These are phyloP conservation scores for Trichocomaceae sp. DNA, from an alignment of 2,329 filamentous ascomycete species.

Conservation along the genomic window DNA sequence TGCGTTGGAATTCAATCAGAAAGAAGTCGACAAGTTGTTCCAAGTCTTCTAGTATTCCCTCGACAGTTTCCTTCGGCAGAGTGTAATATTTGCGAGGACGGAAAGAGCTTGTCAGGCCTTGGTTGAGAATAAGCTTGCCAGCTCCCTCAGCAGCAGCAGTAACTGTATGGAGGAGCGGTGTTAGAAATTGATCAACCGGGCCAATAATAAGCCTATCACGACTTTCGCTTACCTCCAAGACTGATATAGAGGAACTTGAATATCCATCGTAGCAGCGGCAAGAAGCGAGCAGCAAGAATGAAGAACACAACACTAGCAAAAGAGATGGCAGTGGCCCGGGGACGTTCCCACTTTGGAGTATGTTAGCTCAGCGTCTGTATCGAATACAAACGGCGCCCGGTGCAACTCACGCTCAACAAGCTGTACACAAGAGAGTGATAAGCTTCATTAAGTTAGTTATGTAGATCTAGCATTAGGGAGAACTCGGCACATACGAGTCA, in stretches of 20 bases:
- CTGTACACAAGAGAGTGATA: conserved; percentile 63
- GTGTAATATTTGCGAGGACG: conserved; percentile 60
- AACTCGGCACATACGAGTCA: conserved; percentile 48
- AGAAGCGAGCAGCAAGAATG: conserved; percentile 58
- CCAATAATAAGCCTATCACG: neutral
- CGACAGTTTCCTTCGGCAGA: conserved; percentile 57
- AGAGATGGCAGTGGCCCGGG: conserved; percentile 56
- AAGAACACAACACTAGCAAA: conserved; percentile 50
- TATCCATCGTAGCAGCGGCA: conserved; percentile 55
- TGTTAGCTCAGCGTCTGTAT: conserved; percentile 5
- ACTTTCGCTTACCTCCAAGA: conserved; percentile 47
- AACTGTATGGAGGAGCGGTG: conserved; percentile 17
- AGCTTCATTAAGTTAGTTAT: conserved; percentile 32
- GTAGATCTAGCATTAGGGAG: neutral
- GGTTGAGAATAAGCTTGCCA: conserved; percentile 50
- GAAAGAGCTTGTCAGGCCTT: conserved; percentile 55
- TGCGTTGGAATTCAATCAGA: conserved; percentile 60
- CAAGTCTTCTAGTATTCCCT: conserved; percentile 55
- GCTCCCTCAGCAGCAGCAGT: conserved; percentile 53
- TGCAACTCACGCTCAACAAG: conserved; percentile 50
- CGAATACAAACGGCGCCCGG: neutral
- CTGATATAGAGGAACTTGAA: conserved; percentile 56
- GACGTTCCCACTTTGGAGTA: conserved; percentile 53
- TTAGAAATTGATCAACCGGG: neutral
- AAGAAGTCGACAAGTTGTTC: conserved; percentile 63